Percentiles rank a stretch among this genome's conserved stretches.
These are phyloP conservation scores for Rubia peregrina DNA, from an alignment of 305 asterid genomes.

Conservation along the genomic window DNA sequence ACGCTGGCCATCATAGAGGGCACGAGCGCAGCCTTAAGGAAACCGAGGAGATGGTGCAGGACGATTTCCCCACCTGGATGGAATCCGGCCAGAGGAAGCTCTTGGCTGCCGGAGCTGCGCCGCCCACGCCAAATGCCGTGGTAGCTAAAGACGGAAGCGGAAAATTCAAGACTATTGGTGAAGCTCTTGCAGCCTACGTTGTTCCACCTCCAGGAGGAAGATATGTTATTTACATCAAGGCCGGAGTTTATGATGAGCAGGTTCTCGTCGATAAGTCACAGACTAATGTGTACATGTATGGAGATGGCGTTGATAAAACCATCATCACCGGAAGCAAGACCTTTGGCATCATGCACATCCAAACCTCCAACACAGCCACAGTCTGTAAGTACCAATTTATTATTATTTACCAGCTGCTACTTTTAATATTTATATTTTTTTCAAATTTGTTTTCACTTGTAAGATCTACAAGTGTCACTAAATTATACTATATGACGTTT, in stretches of 20 bases:
- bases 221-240: conserved; percentile 56
- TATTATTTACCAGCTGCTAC: no score
- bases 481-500: not conserved
- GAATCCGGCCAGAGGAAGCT: conserved; percentile 30
- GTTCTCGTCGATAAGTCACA: conserved; percentile 37
- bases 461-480: not conserved
- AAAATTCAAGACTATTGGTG: conserved; percentile 33
- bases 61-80: not conserved
- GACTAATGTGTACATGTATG: conserved; percentile 49
- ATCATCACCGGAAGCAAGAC: conserved; percentile 43
- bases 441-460: no score
- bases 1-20: not conserved
- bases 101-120: conserved; percentile 14
- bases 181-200: conserved; percentile 45
- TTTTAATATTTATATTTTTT: no score
- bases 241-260: conserved; percentile 50
- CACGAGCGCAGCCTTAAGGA: conserved; percentile 26
- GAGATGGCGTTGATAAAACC: conserved; percentile 61
- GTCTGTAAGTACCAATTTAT: conserved; percentile 24
- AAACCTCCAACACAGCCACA: conserved; percentile 35
- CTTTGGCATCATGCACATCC: conserved; percentile 16
- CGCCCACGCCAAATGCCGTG: conserved; percentile 32
- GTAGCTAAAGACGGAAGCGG: conserved; percentile 75
- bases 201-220: conserved; percentile 23
- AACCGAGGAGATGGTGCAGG: conserved; percentile 25